Percentiles rank a stretch among this genome's conserved stretches.
Evolutionary conservation across 2,329 filamentous ascomycete genomes (phyloP).

Genomic region (Diaporthe helianthi): DNA sequence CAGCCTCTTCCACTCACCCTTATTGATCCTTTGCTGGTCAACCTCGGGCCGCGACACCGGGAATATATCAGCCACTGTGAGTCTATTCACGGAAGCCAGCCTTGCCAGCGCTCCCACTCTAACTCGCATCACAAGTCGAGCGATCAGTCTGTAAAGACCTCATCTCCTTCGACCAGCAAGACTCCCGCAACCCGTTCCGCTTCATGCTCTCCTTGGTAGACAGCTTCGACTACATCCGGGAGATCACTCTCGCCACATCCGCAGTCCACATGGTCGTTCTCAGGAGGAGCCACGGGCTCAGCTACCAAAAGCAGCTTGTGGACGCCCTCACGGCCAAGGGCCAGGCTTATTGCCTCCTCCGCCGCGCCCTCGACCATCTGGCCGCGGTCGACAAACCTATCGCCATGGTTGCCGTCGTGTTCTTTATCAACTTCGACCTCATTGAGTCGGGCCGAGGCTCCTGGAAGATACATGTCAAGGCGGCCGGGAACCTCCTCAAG

Average conservation of each 20-base stretch:
- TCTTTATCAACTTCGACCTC: constrained; percentile 58
- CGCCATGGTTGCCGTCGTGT: constrained; percentile 54
- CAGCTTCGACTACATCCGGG: constrained; percentile 50
- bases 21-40: constrained; percentile 62
- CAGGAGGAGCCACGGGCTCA: constrained; percentile 44
- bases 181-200: constrained; percentile 54
- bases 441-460: constrained; percentile 42
- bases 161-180: constrained; percentile 53
- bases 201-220: constrained; percentile 51
- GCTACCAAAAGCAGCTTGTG: constrained; percentile 42
- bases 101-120: no score
- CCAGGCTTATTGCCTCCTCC: constrained; percentile 52
- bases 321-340: constrained; percentile 56
- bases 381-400: constrained; percentile 44
- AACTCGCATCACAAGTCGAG: constrained; percentile 46
- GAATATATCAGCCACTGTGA: constrained; percentile 60
- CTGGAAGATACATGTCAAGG: constrained; percentile 50
- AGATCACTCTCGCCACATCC: constrained; percentile 56
- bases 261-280: constrained; percentile 57
- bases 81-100: constrained; percentile 38
- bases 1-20: background rate
- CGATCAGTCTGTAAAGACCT: constrained; percentile 61
- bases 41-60: constrained; percentile 54
- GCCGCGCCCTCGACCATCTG: constrained; percentile 48
- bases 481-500: constrained; percentile 52